These are phyloP conservation scores for Trichoderma harzianum DNA, from an alignment of 2,329 filamentous ascomycete species.

Conservation along the genomic window DNA sequence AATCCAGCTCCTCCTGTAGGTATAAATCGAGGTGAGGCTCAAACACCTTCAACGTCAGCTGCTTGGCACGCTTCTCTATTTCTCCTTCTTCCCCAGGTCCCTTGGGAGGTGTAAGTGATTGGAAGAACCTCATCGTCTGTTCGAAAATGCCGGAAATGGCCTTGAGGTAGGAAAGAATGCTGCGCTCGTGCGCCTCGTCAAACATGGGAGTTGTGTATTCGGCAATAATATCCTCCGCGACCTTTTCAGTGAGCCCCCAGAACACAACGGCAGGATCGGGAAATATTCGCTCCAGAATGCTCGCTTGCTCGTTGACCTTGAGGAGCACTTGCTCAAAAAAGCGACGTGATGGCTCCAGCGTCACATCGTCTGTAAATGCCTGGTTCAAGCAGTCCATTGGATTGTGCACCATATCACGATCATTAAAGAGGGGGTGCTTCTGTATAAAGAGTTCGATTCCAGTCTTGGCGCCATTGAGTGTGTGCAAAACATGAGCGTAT, in stretches of 20 bases:
- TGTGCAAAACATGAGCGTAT: slow-evolving; percentile 81
- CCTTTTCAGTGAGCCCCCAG: slow-evolving; percentile 73
- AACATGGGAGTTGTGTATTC: slow-evolving; percentile 85
- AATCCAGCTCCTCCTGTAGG: slow-evolving; percentile 83
- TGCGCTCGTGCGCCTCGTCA: slow-evolving; percentile 78
- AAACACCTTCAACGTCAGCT: slow-evolving; percentile 70
- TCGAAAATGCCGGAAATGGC: slow-evolving; percentile 85
- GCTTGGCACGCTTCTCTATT: slow-evolving; percentile 62
- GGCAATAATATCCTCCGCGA: slow-evolving; percentile 78
- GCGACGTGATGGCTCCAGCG: slow-evolving; percentile 71
- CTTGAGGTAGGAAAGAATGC: slow-evolving; percentile 74
- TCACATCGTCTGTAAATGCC: slow-evolving; percentile 62
- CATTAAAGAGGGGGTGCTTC: slow-evolving; percentile 79
- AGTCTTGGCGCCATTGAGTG: slow-evolving; percentile 74
- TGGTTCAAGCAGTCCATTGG: slow-evolving; percentile 79
- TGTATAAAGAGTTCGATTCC: slow-evolving; percentile 83
- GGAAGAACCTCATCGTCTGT: slow-evolving; percentile 75
- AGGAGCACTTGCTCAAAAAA: slow-evolving; percentile 75
- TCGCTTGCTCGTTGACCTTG: slow-evolving; percentile 79
- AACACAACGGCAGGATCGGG: slow-evolving; percentile 67
- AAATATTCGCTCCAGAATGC: slow-evolving; percentile 79
- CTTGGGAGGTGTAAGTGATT: slow-evolving; percentile 65
- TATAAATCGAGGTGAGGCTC: slow-evolving; percentile 94
- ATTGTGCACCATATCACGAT: slow-evolving; percentile 63
- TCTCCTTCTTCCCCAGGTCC: slow-evolving; percentile 50